A percentile compares a stretch with the other conserved stretches of the same genome.
Conservation (phyloP, 768 basidiomycete genomes). For the Lactifluus hygrophoroides region DNA sequence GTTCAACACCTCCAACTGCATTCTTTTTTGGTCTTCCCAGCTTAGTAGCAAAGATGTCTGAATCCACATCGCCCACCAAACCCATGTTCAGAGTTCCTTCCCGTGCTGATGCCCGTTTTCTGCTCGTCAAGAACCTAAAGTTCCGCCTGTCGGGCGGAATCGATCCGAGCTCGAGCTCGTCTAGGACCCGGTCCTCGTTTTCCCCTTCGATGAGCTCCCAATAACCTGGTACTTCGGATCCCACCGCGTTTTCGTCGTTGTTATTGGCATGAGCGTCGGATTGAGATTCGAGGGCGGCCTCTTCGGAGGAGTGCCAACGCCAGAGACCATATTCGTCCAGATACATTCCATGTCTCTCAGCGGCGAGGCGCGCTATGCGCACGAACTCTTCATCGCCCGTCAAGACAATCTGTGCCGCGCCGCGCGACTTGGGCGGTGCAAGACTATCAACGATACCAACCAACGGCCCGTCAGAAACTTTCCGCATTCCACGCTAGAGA, state of each 20-base stretch:
- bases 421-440: conserved; percentile 40
- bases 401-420: conserved; percentile 42
- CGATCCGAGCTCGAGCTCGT: conserved; percentile 11
- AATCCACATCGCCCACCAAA: background rate
- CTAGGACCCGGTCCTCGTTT: conserved; percentile 16
- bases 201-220: conserved; percentile 20
- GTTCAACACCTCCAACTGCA: no score
- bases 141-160: conserved; percentile 16
- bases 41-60: background rate
- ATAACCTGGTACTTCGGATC: background rate
- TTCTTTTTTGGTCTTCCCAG: no score
- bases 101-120: conserved; percentile 4
- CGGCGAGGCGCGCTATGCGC: conserved; percentile 34
- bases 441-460: conserved; percentile 26
- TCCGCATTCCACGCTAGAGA: background rate
- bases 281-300: conserved; percentile 1
- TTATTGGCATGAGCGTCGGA: background rate
- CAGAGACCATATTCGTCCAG: conserved; percentile 60
- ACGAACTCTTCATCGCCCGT: conserved; percentile 51
- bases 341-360: conserved; percentile 37
- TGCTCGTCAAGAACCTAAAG: conserved; percentile 14
- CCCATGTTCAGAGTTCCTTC: background rate
- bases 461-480: background rate
- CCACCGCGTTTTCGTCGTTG: background rate
- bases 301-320: conserved; percentile 36